Evolutionary conservation across 169 alveolate species (phyloP).

Genomic region (Sarcocystis neurona): DNA sequence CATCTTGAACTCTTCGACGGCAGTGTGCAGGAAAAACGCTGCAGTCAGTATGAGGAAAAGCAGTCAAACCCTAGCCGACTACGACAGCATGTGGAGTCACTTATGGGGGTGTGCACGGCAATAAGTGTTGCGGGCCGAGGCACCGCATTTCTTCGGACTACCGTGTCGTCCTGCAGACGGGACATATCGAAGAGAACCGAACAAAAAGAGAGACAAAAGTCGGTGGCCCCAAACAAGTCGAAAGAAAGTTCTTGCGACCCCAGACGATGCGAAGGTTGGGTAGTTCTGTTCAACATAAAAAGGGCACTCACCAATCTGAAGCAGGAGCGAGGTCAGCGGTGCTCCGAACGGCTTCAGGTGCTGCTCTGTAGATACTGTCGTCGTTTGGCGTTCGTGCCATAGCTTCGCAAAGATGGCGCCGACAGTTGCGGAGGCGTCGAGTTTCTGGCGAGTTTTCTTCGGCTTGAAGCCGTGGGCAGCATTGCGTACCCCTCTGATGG

Average conservation of each 20-base stretch:
- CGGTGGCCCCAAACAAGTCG: neutral
- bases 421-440: neutral
- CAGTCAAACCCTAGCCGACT: no score
- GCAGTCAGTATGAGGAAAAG: neutral
- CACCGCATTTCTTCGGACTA: neutral
- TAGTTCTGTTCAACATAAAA: neutral
- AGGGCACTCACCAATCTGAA: slow-evolving; percentile 42
- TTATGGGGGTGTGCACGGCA: neutral
- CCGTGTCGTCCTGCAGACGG: neutral
- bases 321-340: slow-evolving; percentile 33
- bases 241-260: no score
- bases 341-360: slow-evolving; percentile 48
- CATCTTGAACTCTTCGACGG: slow-evolving; percentile 33
- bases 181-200: neutral
- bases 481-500: slow-evolving; percentile 34
- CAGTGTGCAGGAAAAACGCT: slow-evolving; percentile 57
- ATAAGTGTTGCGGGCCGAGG: neutral
- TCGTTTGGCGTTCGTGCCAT: slow-evolving; percentile 34
- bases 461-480: slow-evolving; percentile 54
- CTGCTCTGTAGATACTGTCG: neutral
- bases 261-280: neutral
- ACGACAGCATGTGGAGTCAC: no score
- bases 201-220: neutral
- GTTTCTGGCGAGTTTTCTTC: neutral
- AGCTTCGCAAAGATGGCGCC: slow-evolving; percentile 49